Base-by-base conservation (phyloP, 2,329 filamentous ascomycete species). In the Cladophialophora immunda region DNA sequence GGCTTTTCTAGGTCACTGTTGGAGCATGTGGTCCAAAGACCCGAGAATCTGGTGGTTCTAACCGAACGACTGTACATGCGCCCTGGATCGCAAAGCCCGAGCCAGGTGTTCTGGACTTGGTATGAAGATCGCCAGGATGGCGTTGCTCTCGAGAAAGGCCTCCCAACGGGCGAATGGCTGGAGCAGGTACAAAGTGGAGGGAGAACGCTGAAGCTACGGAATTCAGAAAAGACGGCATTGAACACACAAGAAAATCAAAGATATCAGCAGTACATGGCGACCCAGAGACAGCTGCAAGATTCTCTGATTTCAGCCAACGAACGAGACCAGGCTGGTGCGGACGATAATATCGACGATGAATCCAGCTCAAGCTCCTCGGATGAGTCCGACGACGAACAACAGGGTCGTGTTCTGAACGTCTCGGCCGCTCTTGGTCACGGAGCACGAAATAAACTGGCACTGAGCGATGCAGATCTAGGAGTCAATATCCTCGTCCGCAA, bases 231-330 rank as follows among this genome's bases (percentile, higher is more conserved):
- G 58, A 84, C 89, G 57, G 85, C 89, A 1, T 81, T 97, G 0
- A 89, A 92, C 75, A 89, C 90, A 1, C 89, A 90, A 47, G 94
- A 98, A 73, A 84, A 95, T 13, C 81, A 86, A 15, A 81, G 93
- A 1, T 98, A 99, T 75, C 93, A 98, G 74, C 93, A 97, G 75
- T 97, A 93, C 84, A 85, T 97, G 9, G 93, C 93, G 0, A 93
- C 92, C 3, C 92, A 97, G 78, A 87, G 92, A 32, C 93, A 97
- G 75, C 84, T 97, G 7, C 92, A 97, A 74, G 92, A 92, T 53
- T 94, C 92, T 0, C 83, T 93, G 22, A 91, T 94, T 73, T 84
- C 86, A 5, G 87, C 90, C 63, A 90, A 89, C 19, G 87, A 89
- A 57, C 32, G 63, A 60, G 69, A 71, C 30, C 54, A 64, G 34